Conservation (phyloP, 129 eudicot species). For the Artemisia tridentata region DNA sequence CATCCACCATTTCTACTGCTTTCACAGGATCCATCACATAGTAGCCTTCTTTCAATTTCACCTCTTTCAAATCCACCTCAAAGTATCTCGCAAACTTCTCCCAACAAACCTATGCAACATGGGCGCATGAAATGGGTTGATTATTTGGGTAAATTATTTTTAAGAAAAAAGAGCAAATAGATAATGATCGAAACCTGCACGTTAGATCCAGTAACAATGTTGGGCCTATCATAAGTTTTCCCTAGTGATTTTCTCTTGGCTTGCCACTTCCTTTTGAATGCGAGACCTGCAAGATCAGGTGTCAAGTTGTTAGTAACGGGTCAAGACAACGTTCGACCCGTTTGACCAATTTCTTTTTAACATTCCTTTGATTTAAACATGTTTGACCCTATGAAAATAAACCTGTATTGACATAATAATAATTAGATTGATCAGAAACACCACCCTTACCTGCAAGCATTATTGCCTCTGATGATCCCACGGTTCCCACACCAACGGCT, state of each 20-base stretch:
- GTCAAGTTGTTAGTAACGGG: no score
- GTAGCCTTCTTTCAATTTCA: conserved; percentile 59
- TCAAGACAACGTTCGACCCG: no score
- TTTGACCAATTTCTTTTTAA: no score
- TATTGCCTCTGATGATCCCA: conserved; percentile 89
- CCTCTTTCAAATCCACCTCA: conserved; percentile 78
- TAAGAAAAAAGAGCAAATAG: neutral
- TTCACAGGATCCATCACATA: conserved; percentile 71
- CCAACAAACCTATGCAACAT: conserved; percentile 61
- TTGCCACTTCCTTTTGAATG: conserved; percentile 82
- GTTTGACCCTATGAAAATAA: no score
- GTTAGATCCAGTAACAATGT: conserved; percentile 76
- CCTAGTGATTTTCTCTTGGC: conserved; percentile 54
- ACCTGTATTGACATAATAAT: no score
- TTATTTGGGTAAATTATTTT: neutral
- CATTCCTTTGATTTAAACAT: no score
- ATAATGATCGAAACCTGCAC: conserved; percentile 46
- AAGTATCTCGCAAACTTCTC: conserved; percentile 78
- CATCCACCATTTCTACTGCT: conserved; percentile 86
- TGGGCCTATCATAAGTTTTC: conserved; percentile 59
- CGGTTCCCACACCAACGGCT: conserved; percentile 74
- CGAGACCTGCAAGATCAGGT: conserved; percentile 41
- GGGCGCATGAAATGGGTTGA: neutral
- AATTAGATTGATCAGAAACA: no score
- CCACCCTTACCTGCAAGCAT: conserved; percentile 51